Base-by-base conservation (phyloP, 1,139 yeast genomes). In the Yarrowia galli region DNA sequence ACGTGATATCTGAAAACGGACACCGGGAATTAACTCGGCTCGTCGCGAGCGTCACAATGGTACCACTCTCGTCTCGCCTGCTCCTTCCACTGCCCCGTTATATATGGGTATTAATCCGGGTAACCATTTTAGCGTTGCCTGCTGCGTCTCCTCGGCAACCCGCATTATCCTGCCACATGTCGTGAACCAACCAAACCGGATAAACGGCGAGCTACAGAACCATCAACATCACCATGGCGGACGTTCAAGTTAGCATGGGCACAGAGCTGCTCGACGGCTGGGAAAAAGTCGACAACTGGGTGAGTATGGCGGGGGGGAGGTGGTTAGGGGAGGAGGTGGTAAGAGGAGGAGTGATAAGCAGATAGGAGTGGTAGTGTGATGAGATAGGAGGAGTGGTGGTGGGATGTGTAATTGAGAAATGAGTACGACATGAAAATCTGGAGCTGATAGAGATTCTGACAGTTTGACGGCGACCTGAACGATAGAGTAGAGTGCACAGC, bases 221-320 rank as follows among this genome's bases (percentile, higher is more conserved):
- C 13, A 4, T 3, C 40, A 15, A 38, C 20, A 16, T 18, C 35
- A 40, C 5, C 56, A 48, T 63, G 64, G 45, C 40, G 40, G 64
- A 58, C 51, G 64, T 58, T 42, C 56, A 63, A 36, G 53, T 68
- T 68, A 63, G 53, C 61, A 67, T 67, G 43, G 42, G 28, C 65
- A 65, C 58, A 18, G 63, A 38, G 35, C 28, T 56, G 87, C 78
- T 89, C 76, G 98, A 93, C 77, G 87, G 92, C 18, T 93, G 83
- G 82, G 89, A 89, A 72, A 83, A 84, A 65, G 91, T 97, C 0
- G 84, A 86, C 69, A 87, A 87, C 69, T 95, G 98, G 98, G 83
- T 76, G 70, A 25, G 76, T 69, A 18, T 28, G n/a, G 28, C 3
- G n/a, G 16, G 45, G 1, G 32, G 45, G 22, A 10, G 28, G 43